Evolutionary conservation across 805 yeast genomes (phyloP), one percentile per base, ranked within the genome.

Genomic region (Candida odintsovae): DNA sequence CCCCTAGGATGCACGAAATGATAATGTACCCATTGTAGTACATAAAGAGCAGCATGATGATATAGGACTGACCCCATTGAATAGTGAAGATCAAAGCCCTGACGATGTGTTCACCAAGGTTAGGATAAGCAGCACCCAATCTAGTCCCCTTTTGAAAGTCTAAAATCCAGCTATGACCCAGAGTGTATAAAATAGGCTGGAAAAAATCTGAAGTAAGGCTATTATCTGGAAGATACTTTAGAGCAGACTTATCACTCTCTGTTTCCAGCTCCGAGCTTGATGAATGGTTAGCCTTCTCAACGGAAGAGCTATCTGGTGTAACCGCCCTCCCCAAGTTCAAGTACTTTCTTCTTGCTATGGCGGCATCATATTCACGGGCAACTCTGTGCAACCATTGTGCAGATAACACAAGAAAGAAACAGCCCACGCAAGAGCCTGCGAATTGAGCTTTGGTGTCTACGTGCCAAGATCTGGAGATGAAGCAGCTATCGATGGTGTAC

Each of bases 381-480:
- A 76, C 61, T 33, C 87, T 67, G 52, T 78, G 77, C 43, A 80
- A 62, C 77, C 82, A 74, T 56, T 80, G 82, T 10, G 80, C 69
- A 11, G 76, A 74, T 42, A 81, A 61, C 3, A 79, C 82, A 57
- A 83, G 65, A 25, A 77, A 65, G 58, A 82, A 76, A 10, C 80
- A 77, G n/a, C 88, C 88, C 26, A 83, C 69, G 64, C 89, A 83
- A 1, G 86, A 72, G n/a, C 87, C 88, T 4, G 86, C 88, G 66
- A 83, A 83, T 64, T 72, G 79, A 1, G 82, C 83, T 46, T 67
- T 68, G 3, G 80, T 67, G 15, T 63, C 69, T 40, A 79, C 77
- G 48, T 78, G 86, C 90, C 90, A 83, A 26, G 82, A 65, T 40
- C 62, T 67, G 8, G 86, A 72, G 50, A 83, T 69, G 57, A 83